Base-by-base conservation (phyloP, 768 basidiomycete genomes). In the Calocybe cyanea region DNA sequence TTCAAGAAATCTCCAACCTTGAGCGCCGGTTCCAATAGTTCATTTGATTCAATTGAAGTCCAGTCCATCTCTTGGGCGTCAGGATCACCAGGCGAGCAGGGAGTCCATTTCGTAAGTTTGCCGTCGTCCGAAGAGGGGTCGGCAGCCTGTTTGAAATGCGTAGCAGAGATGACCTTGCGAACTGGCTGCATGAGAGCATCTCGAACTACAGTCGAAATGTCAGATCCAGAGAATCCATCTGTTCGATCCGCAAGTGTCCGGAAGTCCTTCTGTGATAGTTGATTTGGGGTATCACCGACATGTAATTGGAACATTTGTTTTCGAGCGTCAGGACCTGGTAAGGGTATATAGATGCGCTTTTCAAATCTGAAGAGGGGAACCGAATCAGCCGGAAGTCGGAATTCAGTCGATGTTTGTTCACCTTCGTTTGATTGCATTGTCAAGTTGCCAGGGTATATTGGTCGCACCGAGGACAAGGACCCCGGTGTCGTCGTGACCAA, bases 101-200 rank as follows among this genome's bases (percentile, higher is more conserved):
- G 96, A 17, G 93, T 97, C 85, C 80, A 95, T 66, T 84, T 93
- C 23, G 51, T 54, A 36, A 53, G 52, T 19, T 63, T 55, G 14
- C 51, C 44, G 10, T 46, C 50, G 31, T 64, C 61, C 6, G 54
- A 51, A 1, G 52, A 50, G 1, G 58, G 60, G 9, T 69, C 70
- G 1, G 53, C 47, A 18, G 80, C 71, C 24, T 65, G 72, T 61
- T 92, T 92, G 70, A 99, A 99, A 66, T 99, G 95, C 0, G 93
- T 96, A 2, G 96, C 93, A 17, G 85, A 82, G 39, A 97, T 80
- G 36, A 99, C 92, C 63, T 99, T 98, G 43, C 95, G 83, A 11
- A 99, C 90, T 1, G 95, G 95, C 61, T 98, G 94, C 95, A 98
- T 99, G 52, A 99, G 77, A 0, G 95, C 94, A 59, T 98, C 95